Evolutionary conservation across 805 yeast genomes (phyloP), one percentile per base, ranked within the genome.

Genomic region (Candida taoyuanica): DNA sequence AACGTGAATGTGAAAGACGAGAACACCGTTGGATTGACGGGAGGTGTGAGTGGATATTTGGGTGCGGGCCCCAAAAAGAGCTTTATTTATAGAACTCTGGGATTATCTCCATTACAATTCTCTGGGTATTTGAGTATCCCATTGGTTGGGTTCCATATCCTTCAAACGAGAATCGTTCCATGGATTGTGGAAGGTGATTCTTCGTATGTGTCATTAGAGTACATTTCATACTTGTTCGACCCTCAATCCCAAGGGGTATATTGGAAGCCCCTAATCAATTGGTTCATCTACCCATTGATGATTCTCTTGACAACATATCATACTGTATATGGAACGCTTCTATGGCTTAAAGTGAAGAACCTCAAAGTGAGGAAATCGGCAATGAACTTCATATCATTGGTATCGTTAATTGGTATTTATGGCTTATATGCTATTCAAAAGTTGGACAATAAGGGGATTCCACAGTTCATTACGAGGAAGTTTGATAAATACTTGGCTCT

Each of bases 131-230:
- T 74, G 4, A 60, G 80, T 26, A 37, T 72, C 0, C 70, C 73
- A 0, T 47, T 74, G 7, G 39, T 77, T 1, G 34, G 46, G 0
- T 67, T 59, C 29, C 93, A 84, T 52, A 63, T 64, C 14, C 40
- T 59, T 11, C 67, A 70, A 31, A 65, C 71, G 46, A 63, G 86
- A 37, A 34, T 68, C 4, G 62, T 64, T 0, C 88, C 91, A 0
- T 19, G 65, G n/a, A 14, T 50, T 3, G 62, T 76, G 2, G 84
- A 80, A 41, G 88, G 86, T 1, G 91, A 82, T 55, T 73, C 81
- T 3, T 68, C 80, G 1, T 60, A 72, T 38, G 58, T 84, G 16
- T 69, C 63, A 31, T 58, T 84, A 31, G 70, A 72, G 7, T 81
- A 67, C 49, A 63, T 82, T 8, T 48, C 77, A 0, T 68, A 70